Evolutionary conservation across 306 rosid genomes (phyloP), one percentile per base, ranked within the genome.

Genomic region (Pterocarpus santalinus): DNA sequence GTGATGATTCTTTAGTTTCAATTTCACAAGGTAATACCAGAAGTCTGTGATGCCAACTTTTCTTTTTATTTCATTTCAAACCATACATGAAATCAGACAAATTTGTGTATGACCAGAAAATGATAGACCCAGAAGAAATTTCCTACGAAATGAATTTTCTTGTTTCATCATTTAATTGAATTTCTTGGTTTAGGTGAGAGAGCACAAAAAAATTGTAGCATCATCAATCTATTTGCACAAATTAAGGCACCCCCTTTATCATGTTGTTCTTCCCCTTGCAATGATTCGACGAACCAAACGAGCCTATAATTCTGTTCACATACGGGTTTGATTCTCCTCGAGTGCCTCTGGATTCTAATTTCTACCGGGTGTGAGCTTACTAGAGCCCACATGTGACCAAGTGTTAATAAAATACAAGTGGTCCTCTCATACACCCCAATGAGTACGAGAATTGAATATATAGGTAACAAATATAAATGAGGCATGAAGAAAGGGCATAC

Each of bases 301-400:
- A 69, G 73, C 81, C 30, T 58, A 82, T 60, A 69, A 75, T 68
- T 66, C 43, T 22, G 28, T 22, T 22, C 28, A 22, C 28, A 22
- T 22, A 22, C 28, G 28, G 28, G 28, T 22, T 22, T 22, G 28
- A 22, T 22, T 22, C 28, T 22, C 28, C 28, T 22, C 28, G 28
- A 22, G 28, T 22, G 28, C 28, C 28, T 22, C 28, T 22, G 28
- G 28, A 22, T 22, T 22, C 28, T 22, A 22, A 22, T 22, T 77
- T 83, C 80, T 57, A 80, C 75, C 56, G 30, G 7, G 55, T 64
- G 53, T 9, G 2, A 12, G 53, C n/a, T 47, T 47, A 47, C 15
- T 47, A 61, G 57, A 76, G 75, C 84, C 76, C 79, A 65, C 82
- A 76, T 71, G 82, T 13, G 88, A 76, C 32, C 53, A 76, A 74